Conservation (phyloP, 129 eudicot species). For the Ambrosia trifida region DNA sequence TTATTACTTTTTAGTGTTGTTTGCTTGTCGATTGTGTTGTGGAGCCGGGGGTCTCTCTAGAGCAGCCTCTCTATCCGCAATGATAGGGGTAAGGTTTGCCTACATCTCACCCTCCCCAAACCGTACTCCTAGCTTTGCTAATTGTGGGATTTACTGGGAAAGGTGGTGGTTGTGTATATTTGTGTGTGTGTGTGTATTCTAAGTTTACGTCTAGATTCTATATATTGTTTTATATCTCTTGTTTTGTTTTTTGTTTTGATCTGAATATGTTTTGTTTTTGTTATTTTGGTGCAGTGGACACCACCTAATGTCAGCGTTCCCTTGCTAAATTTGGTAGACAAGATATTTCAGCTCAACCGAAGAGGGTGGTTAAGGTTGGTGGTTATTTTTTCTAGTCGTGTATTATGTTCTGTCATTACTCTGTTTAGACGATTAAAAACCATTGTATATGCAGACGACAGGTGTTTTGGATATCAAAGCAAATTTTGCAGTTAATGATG, state of each 20-base stretch:
- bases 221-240: too few species aligned
- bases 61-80: too few species aligned
- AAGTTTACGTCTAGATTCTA: too few species aligned
- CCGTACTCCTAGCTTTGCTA: too few species aligned
- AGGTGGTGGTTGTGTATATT: too few species aligned
- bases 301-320: slow-evolving; percentile 96
- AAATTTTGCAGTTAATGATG: slow-evolving; percentile 95
- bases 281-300: slow-evolving; percentile 76
- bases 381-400: neutral
- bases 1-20: too few species aligned
- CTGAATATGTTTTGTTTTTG: neutral
- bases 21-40: too few species aligned
- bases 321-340: slow-evolving; percentile 83
- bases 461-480: slow-evolving; percentile 98
- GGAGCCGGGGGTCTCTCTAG: too few species aligned
- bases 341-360: slow-evolving; percentile 86
- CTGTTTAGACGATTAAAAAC: neutral
- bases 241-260: neutral
- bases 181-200: too few species aligned
- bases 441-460: slow-evolving; percentile 63
- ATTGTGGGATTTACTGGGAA: too few species aligned
- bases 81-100: too few species aligned
- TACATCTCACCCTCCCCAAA: too few species aligned
- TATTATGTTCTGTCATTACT: neutral
- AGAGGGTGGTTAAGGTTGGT: slow-evolving; percentile 98